A percentile compares a stretch with the other conserved stretches of the same genome.
Evolutionary conservation across 225 moss, liverwort and hornwort species (phyloP).

Genomic region (Takakia lepidozioides): DNA sequence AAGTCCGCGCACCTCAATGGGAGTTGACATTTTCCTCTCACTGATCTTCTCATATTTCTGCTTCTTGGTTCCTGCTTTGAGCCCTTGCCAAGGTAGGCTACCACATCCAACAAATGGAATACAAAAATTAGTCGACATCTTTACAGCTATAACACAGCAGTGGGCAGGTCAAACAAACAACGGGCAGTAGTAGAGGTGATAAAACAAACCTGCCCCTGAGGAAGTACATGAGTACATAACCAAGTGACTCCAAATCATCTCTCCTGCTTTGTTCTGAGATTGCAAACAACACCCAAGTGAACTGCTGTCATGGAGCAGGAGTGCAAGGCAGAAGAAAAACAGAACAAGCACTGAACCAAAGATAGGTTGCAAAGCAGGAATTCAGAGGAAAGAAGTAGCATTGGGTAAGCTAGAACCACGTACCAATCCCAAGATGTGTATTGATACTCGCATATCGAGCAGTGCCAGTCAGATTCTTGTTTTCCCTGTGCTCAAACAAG

Average conservation of each 20-base stretch:
- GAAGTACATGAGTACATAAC: conserved; percentile 53
- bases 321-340: too few species aligned
- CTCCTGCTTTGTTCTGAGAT: conserved; percentile 54
- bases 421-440: conserved; percentile 58
- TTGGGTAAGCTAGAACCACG: too few species aligned
- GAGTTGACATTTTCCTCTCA: conserved; percentile 59
- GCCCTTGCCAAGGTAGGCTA: conserved; percentile 60
- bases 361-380: too few species aligned
- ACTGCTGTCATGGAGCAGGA: neutral
- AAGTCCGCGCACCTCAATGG: conserved; percentile 38
- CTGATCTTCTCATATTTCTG: conserved; percentile 63
- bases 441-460: conserved; percentile 60
- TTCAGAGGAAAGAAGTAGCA: too few species aligned
- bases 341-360: too few species aligned
- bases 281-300: too few species aligned
- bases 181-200: too few species aligned
- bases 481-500: conserved; percentile 31
- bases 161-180: too few species aligned
- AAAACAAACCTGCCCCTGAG: conserved; percentile 52
- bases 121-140: too few species aligned
- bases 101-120: conserved; percentile 2
- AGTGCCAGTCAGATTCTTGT: conserved; percentile 59
- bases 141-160: accelerated
- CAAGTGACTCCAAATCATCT: conserved; percentile 58
- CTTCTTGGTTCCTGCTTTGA: conserved; percentile 58